These are phyloP conservation scores for Pyrenophora teres DNA, from an alignment of 2,329 filamentous ascomycete genomes.

Conservation along the genomic window DNA sequence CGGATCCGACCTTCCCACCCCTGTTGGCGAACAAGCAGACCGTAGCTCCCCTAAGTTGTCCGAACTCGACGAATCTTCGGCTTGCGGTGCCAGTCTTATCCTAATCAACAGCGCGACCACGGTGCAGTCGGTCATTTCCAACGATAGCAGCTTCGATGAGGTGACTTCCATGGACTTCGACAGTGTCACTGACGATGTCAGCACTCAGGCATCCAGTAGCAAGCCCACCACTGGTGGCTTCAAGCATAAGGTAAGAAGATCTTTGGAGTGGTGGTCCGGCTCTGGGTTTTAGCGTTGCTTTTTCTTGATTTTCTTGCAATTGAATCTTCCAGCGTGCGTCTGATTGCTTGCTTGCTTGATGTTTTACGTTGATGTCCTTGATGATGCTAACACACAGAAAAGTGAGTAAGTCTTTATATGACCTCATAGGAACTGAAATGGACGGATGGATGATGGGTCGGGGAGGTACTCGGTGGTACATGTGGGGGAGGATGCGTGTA, in stretches of 20 bases:
- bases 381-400: constrained; percentile 7
- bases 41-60: constrained; percentile 1
- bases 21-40: constrained; percentile 42
- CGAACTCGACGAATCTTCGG: constrained; percentile 86
- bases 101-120: constrained; percentile 73
- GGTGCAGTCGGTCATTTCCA: constrained; percentile 9
- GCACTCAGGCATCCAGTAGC: not conserved
- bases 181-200: not conserved
- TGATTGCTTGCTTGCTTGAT: not conserved
- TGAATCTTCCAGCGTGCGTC: not conserved
- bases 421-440: too few relatives aligned
- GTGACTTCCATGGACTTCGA: constrained; percentile 1
- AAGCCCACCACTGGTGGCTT: constrained; percentile 1
- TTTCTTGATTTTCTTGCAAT: constrained; percentile 2
- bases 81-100: constrained; percentile 87
- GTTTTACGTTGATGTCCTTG: not conserved
- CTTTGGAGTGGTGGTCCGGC: constrained; percentile 17
- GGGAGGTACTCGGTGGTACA: too few relatives aligned
- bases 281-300: constrained; percentile 9
- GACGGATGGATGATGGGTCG: too few relatives aligned
- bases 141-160: constrained; percentile 19
- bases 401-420: constrained; percentile 6
- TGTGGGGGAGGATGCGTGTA: too few relatives aligned
- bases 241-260: constrained; percentile 24
- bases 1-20: constrained; percentile 15